Evolutionary conservation across 1,139 yeast species (phyloP).

Genomic region (Sugiyamaella pinicola): DNA sequence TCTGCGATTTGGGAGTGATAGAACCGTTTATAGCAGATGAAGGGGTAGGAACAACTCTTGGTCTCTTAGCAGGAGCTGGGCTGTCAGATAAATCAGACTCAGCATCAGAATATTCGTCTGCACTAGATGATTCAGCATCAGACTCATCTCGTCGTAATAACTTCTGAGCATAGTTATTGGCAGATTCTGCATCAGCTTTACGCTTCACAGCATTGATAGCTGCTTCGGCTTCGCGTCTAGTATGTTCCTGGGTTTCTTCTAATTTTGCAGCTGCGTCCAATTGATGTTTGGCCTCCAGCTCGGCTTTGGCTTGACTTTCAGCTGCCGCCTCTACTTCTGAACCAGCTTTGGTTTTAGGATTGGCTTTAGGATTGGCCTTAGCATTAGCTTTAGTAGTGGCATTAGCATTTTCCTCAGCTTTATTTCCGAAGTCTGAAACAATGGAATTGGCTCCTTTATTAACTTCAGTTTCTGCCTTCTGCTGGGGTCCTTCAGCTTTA

Average conservation of each 20-base stretch:
- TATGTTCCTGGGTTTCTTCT: neutral
- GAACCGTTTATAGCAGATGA: conserved; percentile 12
- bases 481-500: neutral
- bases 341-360: neutral
- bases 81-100: conserved; percentile 27
- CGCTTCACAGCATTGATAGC: neutral
- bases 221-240: neutral
- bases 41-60: conserved; percentile 30
- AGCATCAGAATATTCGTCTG: conserved; percentile 23
- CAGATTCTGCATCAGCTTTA: conserved; percentile 8
- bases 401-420: neutral
- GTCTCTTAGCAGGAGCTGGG: conserved; percentile 29
- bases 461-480: neutral
- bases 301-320: neutral
- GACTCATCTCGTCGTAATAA: conserved; percentile 8
- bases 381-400: neutral
- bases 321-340: neutral
- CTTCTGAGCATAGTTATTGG: conserved; percentile 6
- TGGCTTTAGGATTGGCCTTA: neutral
- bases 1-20: neutral
- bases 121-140: conserved; percentile 18
- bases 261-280: no score
- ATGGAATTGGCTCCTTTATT: no score
- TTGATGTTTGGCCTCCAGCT: no score
- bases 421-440: neutral